Evolutionary conservation across 129 eudicot species (phyloP).

Genomic region (Deinandra increscens): DNA sequence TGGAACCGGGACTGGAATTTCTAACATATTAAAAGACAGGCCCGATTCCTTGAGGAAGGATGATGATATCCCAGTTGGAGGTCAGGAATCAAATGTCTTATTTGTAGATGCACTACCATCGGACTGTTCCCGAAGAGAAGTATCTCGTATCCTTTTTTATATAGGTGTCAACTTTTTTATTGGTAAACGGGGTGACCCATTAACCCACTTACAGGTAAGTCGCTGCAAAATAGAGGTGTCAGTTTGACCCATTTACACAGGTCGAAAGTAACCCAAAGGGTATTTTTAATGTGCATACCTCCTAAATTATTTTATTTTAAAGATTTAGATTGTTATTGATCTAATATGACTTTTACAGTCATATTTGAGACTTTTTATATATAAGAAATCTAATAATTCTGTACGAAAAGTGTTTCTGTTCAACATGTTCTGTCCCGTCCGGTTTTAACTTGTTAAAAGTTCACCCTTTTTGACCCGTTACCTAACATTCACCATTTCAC

Average conservation of each 20-base stretch:
- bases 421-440: background rate
- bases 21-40: slow-evolving; percentile 42
- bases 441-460: background rate
- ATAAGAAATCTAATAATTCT: background rate
- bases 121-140: slow-evolving; percentile 85
- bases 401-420: background rate
- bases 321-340: background rate
- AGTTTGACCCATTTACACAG: background rate
- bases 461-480: background rate
- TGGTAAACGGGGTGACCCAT: too few species aligned
- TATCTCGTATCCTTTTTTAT: slow-evolving; percentile 76
- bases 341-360: background rate
- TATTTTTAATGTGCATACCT: slow-evolving; percentile 7
- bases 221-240: too few species aligned
- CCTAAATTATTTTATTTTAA: background rate
- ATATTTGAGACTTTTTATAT: background rate
- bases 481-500: too few species aligned
- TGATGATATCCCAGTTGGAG: slow-evolving; percentile 42
- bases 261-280: background rate
- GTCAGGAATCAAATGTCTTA: slow-evolving; percentile 57
- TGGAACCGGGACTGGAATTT: slow-evolving; percentile 37
- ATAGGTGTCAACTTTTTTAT: background rate
- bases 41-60: slow-evolving; percentile 50
- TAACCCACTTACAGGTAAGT: too few species aligned
- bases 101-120: slow-evolving; percentile 88